phyloP scores from a whole-genome alignment of 768 basidiomycete species.

The Neoboletus magnificus region DNA sequence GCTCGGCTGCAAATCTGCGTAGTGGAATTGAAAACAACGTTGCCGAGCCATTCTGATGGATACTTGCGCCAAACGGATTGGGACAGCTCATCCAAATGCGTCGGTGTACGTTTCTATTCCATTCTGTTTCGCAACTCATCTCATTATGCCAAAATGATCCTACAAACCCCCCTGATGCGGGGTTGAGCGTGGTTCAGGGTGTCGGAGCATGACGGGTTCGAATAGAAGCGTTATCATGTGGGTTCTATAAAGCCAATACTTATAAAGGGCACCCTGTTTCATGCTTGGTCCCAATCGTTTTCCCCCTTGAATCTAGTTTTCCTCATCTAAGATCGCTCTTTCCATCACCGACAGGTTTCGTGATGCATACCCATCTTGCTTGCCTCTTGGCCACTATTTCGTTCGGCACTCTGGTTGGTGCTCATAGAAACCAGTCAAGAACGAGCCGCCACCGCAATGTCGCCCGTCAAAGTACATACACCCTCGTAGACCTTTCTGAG shows the following conservation, averaged over 20 bases:
- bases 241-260: neutral
- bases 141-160: neutral
- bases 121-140: neutral
- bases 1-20: neutral
- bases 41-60: neutral
- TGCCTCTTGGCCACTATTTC: slow-evolving; percentile 26
- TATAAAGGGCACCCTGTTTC: slow-evolving; percentile 4
- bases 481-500: slow-evolving; percentile 33
- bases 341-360: neutral
- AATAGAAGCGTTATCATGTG: neutral
- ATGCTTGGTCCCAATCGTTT: neutral
- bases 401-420: slow-evolving; percentile 30
- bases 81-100: neutral
- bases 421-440: slow-evolving; percentile 12
- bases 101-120: neutral
- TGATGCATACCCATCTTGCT: slow-evolving; percentile 25
- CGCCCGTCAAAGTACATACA: slow-evolving; percentile 29
- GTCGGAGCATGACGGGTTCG: neutral
- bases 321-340: neutral
- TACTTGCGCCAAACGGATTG: too few species aligned
- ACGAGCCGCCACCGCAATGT: slow-evolving; percentile 31
- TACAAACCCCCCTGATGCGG: neutral
- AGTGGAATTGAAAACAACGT: neutral
- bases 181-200: neutral
- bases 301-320: neutral